Evolutionary conservation across 805 yeast species (phyloP), one percentile per base, ranked within the genome.

Genomic region (Candida incommunis): DNA sequence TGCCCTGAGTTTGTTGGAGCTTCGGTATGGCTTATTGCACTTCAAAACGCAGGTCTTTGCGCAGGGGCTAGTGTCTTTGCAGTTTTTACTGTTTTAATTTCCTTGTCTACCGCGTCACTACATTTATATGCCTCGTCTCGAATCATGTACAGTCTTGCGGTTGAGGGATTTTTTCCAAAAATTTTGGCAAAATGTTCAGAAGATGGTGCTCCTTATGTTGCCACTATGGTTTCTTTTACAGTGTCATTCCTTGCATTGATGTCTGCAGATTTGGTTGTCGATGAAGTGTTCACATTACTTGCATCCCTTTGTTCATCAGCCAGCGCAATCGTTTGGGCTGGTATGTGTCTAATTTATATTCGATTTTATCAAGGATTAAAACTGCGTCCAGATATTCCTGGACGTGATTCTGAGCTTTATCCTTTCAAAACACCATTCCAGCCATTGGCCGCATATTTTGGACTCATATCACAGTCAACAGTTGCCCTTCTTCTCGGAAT

Each of bases 251-350:
- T 82, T 29, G 72, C 86, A 0, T 82, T 67, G 57, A 56, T 81
- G 21, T 73, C 83, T 2, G 76, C 80, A 3, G 69, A 75, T 40
- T 67, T 71, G 45, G 60, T 67, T 31, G 78, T 87, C 0, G 73
- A 81, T 15, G 61, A 66, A 15, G 80, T 80, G 3, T 83, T 84
- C 51, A 81, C 75, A 48, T 74, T 80, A 52, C 63, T 83, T 47
- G 72, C 82, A 4, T 76, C 78, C 51, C 69, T 83, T 27, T 73
- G 83, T 44, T 77, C 88, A 2, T 75, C 88, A 0, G 73, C 88
- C 1, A 88, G 87, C 0, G 72, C 85, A 44, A 62, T 86, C 27
- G 85, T 82, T 40, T 86, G 95, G 95, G 63, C 70, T 51, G 82
- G 85, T 3, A 75, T 81, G 73, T 76, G 82, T 52, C 56, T 78